These are phyloP conservation scores for Alisma plantagoaquatica DNA, from an alignment of 106 monocot genomes.

Conservation along the genomic window DNA sequence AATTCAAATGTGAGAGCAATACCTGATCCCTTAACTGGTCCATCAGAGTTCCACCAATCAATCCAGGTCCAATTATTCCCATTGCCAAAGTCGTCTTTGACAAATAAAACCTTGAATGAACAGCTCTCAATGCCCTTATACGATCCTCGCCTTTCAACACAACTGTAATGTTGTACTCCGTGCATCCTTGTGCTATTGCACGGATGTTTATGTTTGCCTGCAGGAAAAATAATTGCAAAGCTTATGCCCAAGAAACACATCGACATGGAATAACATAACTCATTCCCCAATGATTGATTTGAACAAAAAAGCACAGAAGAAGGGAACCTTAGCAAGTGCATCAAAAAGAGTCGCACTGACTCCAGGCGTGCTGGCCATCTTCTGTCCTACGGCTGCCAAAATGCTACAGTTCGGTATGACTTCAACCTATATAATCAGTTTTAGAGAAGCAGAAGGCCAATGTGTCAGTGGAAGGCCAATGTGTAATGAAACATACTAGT, in stretches of 20 bases:
- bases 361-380: constrained; percentile 98
- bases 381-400: constrained; percentile 93
- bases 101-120: constrained; percentile 91
- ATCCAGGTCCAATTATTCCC: constrained; percentile 92
- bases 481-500: too few relatives aligned
- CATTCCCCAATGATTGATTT: too few relatives aligned
- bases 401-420: constrained; percentile 86
- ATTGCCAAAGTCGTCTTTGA: constrained; percentile 88
- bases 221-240: constrained; percentile 2
- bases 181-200: constrained; percentile 98
- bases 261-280: too few relatives aligned
- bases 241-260: too few relatives aligned
- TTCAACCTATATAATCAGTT: constrained; percentile 79
- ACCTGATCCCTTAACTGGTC: constrained; percentile 98
- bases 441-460: too few relatives aligned
- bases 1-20: too few relatives aligned
- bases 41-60: constrained; percentile 85
- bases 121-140: constrained; percentile 72
- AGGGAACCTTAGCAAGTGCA: constrained; percentile 73
- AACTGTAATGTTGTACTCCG: constrained; percentile 96
- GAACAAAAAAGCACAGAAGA: too few relatives aligned
- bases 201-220: constrained; percentile 94
- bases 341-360: constrained; percentile 99
- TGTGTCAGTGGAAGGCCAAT: too few relatives aligned
- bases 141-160: constrained; percentile 90